Evolutionary conservation across 2,329 filamentous ascomycete genomes (phyloP), one percentile per base, ranked within the genome.

Genomic region (Ramichloridium luteum): DNA sequence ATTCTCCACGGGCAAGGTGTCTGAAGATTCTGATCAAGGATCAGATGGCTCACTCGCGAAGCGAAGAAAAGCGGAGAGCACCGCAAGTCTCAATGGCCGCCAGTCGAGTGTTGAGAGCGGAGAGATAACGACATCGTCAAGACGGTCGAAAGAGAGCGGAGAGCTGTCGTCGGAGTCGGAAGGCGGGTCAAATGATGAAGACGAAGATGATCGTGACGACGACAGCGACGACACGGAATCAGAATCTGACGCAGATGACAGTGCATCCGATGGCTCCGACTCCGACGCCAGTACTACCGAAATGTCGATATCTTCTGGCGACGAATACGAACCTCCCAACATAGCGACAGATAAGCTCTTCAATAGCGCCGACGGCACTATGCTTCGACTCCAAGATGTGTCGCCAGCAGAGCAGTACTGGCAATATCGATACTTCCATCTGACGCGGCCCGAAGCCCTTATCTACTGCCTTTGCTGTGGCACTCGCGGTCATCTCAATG

Each of bases 381-480:
- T n/a, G 4, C 11, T 38, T 6, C 34, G 34, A 26, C 16, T 40
- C 4, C 12, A 16, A 9, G 28, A 38, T 15, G 25, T 44, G 14
- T 31, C 41, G 4, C 16, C 37, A 11, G 20, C 35, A 9, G 39
- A 46, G 10, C 35, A 40, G 16, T 13, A 35, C 6, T 17, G 37
- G 6, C 46, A 48, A 26, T 27, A 30, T 8, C 29, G 36, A 11
- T 48, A 48, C 17, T 44, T 39, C 30, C 15, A 27, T 25, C 25
- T 39, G 23, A 22, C 22, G 2, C 10, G 37, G 17, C 30, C 33
- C 6, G 12, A 28, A 12, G 38, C 33, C n/a, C n/a, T 38, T 15
- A 37, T 39, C 9, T 41, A 46, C 25, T 28, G 13, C 4, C 28
- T 41, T 13, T 41, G 30, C 26, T 41, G 39, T 25, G 39, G 33